Base-by-base conservation (phyloP, 805 yeast species). In the Candida dajiaensis region DNA sequence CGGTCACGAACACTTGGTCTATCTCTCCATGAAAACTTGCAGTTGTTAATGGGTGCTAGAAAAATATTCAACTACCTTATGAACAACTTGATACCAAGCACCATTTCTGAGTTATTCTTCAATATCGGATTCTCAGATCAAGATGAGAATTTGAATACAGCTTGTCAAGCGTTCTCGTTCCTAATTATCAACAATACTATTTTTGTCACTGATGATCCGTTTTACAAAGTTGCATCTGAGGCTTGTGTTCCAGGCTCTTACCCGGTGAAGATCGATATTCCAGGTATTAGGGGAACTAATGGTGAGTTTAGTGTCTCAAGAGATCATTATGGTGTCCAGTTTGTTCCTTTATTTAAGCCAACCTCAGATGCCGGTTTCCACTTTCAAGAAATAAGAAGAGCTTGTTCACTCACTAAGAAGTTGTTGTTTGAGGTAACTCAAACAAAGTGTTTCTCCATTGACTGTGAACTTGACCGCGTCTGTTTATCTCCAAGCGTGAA, bases 31-130 rank as follows among this genome's bases (percentile, higher is more conserved):
- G 22, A 48, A 2, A 53, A 58, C 21, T 53, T 68, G 38, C 44
- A 52, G 23, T 53, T 63, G 15, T 49, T 73, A 28, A 60, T 70
- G 65, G 59, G 67, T 43, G 38, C 63, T 3, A 64, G 78, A 49
- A 67, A 63, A 44, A 50, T 68, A 18, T 68, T 58, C 54, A 54
- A 63, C 39, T 51, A 58, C 12, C 41, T 67, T 16, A 49, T 50
- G 1, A 56, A 46, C 41, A 16, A 54, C 50, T 21, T 44, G 33
- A 25, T 50, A 59, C 42, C 72, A 44, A 54, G 25, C 16, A 49
- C 33, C 44, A 54, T 37, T 22, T 56, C 25, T 36, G 47, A 35
- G 41, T 29, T 50, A 41, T 56, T 40, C 47, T 39, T 38, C 25
- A 36, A 13, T 43, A 53, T 50, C 49, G 62, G 60, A 0, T 55